phyloP scores from a whole-genome alignment of 352 stramenopile species.

The Elongisporangium anandrum region DNA sequence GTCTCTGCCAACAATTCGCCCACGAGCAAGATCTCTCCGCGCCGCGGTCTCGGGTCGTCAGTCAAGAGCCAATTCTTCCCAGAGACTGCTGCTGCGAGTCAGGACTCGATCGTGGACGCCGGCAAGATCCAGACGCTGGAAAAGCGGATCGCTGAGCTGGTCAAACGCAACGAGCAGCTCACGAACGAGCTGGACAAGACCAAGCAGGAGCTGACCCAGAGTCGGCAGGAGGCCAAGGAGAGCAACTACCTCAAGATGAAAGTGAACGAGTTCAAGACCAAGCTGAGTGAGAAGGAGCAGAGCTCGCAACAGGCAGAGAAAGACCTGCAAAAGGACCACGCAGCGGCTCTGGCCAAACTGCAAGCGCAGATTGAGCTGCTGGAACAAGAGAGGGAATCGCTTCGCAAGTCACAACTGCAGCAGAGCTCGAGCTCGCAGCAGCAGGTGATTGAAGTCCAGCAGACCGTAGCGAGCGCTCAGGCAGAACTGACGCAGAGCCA shows the following conservation, averaged over 20 bases:
- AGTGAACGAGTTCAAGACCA: constrained; percentile 36
- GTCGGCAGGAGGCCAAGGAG: constrained; percentile 43
- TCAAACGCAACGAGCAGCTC: constrained; percentile 15
- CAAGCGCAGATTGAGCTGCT: constrained; percentile 12
- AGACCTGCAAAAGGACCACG: constrained; percentile 9
- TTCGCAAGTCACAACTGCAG: constrained; percentile 15
- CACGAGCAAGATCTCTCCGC: constrained; percentile 4
- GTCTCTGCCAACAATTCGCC: no score
- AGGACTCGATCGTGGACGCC: constrained; percentile 5
- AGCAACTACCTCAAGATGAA: constrained; percentile 59
- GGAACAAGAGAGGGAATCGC: constrained; percentile 20
- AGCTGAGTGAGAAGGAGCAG: constrained; percentile 29
- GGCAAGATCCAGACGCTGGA: constrained; percentile 29
- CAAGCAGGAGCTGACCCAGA: constrained; percentile 20
- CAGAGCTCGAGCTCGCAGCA: constrained; percentile 16
- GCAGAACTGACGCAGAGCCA: constrained; percentile 16
- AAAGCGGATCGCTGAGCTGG: constrained; percentile 22
- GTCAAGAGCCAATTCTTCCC: constrained; percentile 24
- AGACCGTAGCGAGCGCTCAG: constrained; percentile 7
- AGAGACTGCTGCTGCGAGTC: constrained; percentile 10
- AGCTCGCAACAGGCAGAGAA: constrained; percentile 18
- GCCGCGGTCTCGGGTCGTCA: constrained; percentile 8
- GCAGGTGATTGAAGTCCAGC: constrained; percentile 20
- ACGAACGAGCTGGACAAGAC: constrained; percentile 9
- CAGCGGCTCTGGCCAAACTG: constrained; percentile 14